Percentiles rank a stretch among this genome's conserved stretches.
Evolutionary conservation across 2,329 filamentous ascomycete genomes (phyloP).

Genomic region (Aspergillus sp.): DNA sequence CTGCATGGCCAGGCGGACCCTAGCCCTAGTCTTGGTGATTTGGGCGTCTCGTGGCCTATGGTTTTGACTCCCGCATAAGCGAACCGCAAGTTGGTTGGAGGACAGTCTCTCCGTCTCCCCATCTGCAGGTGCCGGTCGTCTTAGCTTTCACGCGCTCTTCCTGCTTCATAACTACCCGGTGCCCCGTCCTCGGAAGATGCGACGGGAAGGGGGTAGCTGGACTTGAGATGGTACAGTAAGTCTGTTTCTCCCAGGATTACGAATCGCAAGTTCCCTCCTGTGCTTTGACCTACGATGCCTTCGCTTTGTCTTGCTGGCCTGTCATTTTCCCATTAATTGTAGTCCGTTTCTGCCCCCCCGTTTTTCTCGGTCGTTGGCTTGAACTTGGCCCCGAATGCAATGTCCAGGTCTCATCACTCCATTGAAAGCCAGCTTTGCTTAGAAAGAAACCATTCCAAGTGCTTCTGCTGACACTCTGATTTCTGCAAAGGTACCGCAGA

Average conservation of each 20-base stretch:
- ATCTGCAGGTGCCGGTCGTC: slow-evolving; percentile 1
- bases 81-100: slow-evolving; percentile 14
- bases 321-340: not conserved
- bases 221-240: not conserved
- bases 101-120: slow-evolving; percentile 2
- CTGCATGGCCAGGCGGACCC: slow-evolving; percentile 10
- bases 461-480: not conserved
- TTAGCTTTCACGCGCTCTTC: not conserved
- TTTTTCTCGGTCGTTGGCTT: not conserved
- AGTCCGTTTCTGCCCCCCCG: not conserved
- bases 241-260: not conserved
- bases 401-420: not conserved
- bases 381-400: not conserved
- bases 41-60: slow-evolving; percentile 14
- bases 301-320: not conserved
- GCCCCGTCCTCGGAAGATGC: not conserved
- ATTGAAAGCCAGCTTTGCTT: not conserved
- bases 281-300: not conserved
- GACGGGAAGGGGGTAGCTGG: not conserved
- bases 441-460: not conserved
- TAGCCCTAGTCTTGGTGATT: slow-evolving; percentile 13
- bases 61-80: slow-evolving; percentile 5
- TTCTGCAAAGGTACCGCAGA: not conserved
- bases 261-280: not conserved
- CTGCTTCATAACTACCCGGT: slow-evolving; percentile 6